A percentile compares a stretch with the other conserved stretches of the same genome.
Evolutionary conservation across 345 rosid species (phyloP).

Genomic region (Trapa bicornis): DNA sequence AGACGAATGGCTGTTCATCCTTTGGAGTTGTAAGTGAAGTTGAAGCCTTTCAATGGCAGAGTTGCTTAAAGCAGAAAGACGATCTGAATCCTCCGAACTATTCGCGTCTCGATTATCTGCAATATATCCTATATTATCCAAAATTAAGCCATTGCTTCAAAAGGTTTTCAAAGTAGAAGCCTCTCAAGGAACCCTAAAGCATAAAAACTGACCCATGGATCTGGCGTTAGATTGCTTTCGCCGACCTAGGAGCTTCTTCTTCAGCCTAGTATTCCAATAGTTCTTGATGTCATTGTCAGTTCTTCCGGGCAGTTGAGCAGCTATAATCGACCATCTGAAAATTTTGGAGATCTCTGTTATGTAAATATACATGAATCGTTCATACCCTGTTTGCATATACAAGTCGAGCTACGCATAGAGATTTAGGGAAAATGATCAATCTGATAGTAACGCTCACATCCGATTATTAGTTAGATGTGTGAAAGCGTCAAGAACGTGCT

Average conservation of each 20-base stretch:
- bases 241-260: constrained; percentile 16
- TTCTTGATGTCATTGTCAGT: constrained; percentile 16
- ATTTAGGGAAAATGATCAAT: not conserved
- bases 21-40: constrained; percentile 85
- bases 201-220: constrained; percentile 2
- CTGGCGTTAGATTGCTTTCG: constrained; percentile 4
- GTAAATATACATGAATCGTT: not conserved
- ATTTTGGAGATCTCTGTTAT: not conserved
- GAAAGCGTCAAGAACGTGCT: constrained; percentile 6
- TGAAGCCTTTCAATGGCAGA: constrained; percentile 89
- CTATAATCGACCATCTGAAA: constrained; percentile 15
- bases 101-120: constrained; percentile 4
- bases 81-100: constrained; percentile 18
- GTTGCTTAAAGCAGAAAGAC: constrained; percentile 49
- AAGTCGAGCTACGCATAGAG: not conserved
- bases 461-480: not conserved
- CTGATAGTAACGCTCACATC: not conserved
- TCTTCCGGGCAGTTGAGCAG: constrained; percentile 14
- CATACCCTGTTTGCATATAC: not conserved
- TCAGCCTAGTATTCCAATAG: constrained; percentile 15
- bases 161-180: not conserved
- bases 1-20: constrained; percentile 41
- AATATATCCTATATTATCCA: not conserved
- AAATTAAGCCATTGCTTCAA: not conserved
- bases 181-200: not conserved